Conservation (phyloP, 2,329 filamentous ascomycete species). For the Fusarium sp. region DNA sequence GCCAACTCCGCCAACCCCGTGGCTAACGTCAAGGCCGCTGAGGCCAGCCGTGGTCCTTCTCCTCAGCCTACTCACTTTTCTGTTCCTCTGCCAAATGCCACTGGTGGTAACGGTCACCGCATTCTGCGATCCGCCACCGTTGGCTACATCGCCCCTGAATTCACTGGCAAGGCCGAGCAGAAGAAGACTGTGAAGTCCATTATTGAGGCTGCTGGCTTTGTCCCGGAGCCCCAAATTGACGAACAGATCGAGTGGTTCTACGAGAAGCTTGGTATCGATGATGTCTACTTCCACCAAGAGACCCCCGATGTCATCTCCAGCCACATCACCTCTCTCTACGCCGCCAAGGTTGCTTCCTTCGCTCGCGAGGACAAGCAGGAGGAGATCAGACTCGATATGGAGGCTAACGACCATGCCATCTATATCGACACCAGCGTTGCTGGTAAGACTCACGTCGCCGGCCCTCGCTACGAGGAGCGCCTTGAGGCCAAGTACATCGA, state of each 20-base stretch:
- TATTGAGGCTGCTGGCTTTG: conserved; percentile 84
- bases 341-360: conserved; percentile 94
- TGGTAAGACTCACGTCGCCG: conserved; percentile 79
- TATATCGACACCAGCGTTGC: conserved; percentile 98
- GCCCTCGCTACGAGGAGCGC: conserved; percentile 92
- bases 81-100: conserved; percentile 66
- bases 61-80: conserved; percentile 89
- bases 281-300: conserved; percentile 97
- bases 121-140: conserved; percentile 89
- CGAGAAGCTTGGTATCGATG: conserved; percentile 95
- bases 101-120: conserved; percentile 72
- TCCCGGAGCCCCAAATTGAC: conserved; percentile 85
- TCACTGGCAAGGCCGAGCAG: conserved; percentile 91
- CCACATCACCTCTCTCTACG: conserved; percentile 96
- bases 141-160: conserved; percentile 94
- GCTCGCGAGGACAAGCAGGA: conserved; percentile 93
- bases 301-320: conserved; percentile 87
- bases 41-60: conserved; percentile 75
- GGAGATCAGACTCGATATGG: conserved; percentile 96
- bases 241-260: conserved; percentile 97
- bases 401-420: conserved; percentile 92
- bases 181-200: conserved; percentile 88
- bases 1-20: conserved; percentile 57
- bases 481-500: conserved; percentile 97
- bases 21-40: conserved; percentile 55